Percentiles rank a stretch among this genome's conserved stretches.
These are phyloP conservation scores for Carallia brachiata DNA, from an alignment of 345 rosid genomes.

Conservation along the genomic window DNA sequence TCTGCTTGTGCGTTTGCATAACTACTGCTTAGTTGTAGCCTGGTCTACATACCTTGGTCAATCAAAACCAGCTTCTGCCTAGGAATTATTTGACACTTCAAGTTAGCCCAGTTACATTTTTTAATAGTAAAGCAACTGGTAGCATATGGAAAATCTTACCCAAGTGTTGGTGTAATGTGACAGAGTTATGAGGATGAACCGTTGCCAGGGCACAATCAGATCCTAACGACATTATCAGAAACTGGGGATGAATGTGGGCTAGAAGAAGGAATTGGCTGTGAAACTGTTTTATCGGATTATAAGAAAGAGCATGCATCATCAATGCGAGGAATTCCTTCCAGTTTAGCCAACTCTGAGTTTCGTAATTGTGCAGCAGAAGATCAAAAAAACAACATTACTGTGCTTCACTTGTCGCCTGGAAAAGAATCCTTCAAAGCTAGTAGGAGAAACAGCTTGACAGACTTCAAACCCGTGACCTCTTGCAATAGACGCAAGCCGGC, in stretches of 20 bases:
- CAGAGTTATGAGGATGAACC: slow-evolving; percentile 91
- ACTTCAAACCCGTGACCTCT: slow-evolving; percentile 61
- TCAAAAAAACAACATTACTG: slow-evolving; percentile 40
- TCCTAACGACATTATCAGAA: slow-evolving; percentile 44
- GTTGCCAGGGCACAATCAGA: slow-evolving; percentile 43
- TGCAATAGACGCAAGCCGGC: slow-evolving; percentile 71
- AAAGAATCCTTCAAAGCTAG: slow-evolving; percentile 43
- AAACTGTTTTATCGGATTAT: slow-evolving; percentile 48
- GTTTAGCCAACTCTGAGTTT: slow-evolving; percentile 34
- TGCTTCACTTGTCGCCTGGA: slow-evolving; percentile 45
- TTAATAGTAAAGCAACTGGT: not conserved
- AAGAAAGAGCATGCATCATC: slow-evolving; percentile 50
- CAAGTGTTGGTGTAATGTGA: not conserved
- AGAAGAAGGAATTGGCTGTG: slow-evolving; percentile 45
- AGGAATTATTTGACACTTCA: too few species aligned
- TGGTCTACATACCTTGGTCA: too few species aligned
- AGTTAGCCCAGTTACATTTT: too few species aligned
- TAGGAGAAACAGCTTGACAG: slow-evolving; percentile 56
- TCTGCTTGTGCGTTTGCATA: not conserved
- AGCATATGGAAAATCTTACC: not conserved
- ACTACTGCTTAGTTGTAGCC: too few species aligned
- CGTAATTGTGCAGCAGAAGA: slow-evolving; percentile 58
- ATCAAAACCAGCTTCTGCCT: too few species aligned
- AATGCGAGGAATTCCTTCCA: slow-evolving; percentile 50
- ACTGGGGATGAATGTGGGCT: slow-evolving; percentile 68